phyloP scores from a whole-genome alignment of 495 filamentous ascomycete genomes.

The Penicillium malachiteum region DNA sequence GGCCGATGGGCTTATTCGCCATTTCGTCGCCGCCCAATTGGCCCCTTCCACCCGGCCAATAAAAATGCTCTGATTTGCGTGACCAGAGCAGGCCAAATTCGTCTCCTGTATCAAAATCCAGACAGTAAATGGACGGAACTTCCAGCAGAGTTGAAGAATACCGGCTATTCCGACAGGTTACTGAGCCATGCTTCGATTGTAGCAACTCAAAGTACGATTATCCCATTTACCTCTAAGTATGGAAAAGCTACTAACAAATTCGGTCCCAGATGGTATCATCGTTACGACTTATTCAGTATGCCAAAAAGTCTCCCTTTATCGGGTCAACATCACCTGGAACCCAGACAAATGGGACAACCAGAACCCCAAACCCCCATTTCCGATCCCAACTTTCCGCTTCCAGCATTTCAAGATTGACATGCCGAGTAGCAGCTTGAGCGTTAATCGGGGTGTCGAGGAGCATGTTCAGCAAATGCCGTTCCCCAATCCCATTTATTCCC shows the following conservation, averaged over 20 bases:
- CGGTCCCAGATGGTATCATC: conserved; percentile 50
- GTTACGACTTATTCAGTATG: conserved; percentile 65
- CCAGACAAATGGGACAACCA: conserved; percentile 40
- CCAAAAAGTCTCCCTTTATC: conserved; percentile 64
- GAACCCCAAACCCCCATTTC: conserved; percentile 37
- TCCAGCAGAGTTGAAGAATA: conserved; percentile 65
- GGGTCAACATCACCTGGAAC: conserved; percentile 53
- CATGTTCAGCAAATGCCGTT: conserved; percentile 28
- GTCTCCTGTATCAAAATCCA: conserved; percentile 66
- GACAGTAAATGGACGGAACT: conserved; percentile 67
- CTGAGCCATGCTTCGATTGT: conserved; percentile 80
- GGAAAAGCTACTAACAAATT: neutral
- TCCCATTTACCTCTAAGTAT: neutral
- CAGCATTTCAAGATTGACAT: conserved; percentile 42
- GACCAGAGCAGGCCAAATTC: conserved; percentile 66
- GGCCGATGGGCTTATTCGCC: conserved; percentile 53
- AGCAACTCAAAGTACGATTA: conserved; percentile 61
- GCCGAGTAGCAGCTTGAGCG: conserved; percentile 31
- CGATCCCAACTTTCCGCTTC: conserved; percentile 44
- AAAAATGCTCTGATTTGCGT: conserved; percentile 71
- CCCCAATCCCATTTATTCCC: conserved; percentile 50
- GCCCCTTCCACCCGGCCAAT: conserved; percentile 65
- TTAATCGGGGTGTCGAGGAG: conserved; percentile 24
- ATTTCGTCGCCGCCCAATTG: conserved; percentile 48
- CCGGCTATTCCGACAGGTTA: conserved; percentile 63